Evolutionary conservation across 2,329 filamentous ascomycete species (phyloP), one percentile per base, ranked within the genome.

Genomic region (Cladosporium sp.): DNA sequence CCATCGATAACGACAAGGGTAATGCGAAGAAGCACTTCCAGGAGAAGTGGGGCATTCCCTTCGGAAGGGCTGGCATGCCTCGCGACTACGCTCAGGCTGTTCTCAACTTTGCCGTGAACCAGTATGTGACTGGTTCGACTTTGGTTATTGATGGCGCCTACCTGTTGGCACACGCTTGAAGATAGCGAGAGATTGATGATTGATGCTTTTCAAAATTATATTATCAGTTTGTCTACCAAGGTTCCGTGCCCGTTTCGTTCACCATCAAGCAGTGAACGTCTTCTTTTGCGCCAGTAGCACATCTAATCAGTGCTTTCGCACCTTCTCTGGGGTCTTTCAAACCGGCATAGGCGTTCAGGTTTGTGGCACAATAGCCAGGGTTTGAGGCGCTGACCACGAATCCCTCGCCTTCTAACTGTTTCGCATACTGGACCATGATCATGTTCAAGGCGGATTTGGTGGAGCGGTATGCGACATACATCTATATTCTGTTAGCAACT

Each of bases 61-160:
- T 59, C 69, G 78, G 64, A 55, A 67, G 63, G 70, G 75, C 47
- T 69, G 74, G 43, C 66, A 72, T 50, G 60, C 76, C 43, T 75
- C 73, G 62, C 71, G 74, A 20, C 70, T 78, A 71, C 61, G 78
- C 88, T 22, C 86, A 86, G 2, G 74, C 85, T 17, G 80, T 81
- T 25, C 76, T 86, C 40, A 76, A 66, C 47, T 68, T 71, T 38
- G 69, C 82, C 60, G 86, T 86, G 4, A 78, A 82, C 43, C 79
- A 83, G 11, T 89, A 87, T 70, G 76, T 82, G 62, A 88, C 88
- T 69, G 87, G 86, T 2, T 80, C 79, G 58, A 79, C 86, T 17
- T 74, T 88, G 49, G 73, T 88, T 3, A 76, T 84, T 1, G 87
- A 89, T 67, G 86, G 86, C 39, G 86, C 85, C 0, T 78, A 85